Base-by-base conservation (phyloP, 106 monocot species). In the Acorus calamus region DNA sequence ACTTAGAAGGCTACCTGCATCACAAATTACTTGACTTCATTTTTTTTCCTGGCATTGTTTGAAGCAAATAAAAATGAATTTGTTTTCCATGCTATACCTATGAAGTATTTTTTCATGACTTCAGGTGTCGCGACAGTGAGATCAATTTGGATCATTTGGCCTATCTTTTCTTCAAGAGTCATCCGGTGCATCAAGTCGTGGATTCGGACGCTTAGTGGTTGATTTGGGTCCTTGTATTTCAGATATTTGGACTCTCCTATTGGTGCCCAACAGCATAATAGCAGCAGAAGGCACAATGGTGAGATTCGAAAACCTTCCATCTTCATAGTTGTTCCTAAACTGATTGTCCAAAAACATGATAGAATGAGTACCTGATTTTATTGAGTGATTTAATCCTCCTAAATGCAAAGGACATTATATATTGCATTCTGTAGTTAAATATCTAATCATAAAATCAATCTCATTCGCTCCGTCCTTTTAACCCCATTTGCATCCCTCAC, bases 1-100 rank as follows among this genome's bases (percentile, higher is more conserved):
- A 57, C 90, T 83, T 66, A 91, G 55, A n/a, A 86, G 65, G 61
- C 90, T 91, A 57, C 90, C 89, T 89, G 77, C 57, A 65, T 8
- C 47, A 28, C 28, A 11, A 6, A 1, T 62, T 70, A 51, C 2
- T 8, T 63, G 1, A 28, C 28, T 28, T 28, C 28, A 28, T 28
- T 28, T 28, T 28, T n/a, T 28, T 28, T 28, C 28, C 0, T 28
- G 28, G 28, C 28, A 28, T 28, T 28, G 28, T 28, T 28, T 28
- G 28, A 28, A 28, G 1, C 28, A 28, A 28, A 1, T 0, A 28
- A 28, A 28, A 28, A 28, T 28, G 28, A 28, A 28, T 28, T 28
- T 28, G 28, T 28, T 28, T 28, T 28, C n/a, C 45, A 47, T 53
- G 4, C 7, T 13, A 28, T 65, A 77, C 77, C 81, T 61, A 77